A percentile compares a stretch with the other conserved stretches of the same genome.
These are phyloP conservation scores for Erodium texanum DNA, from an alignment of 441 rosid genomes.

Conservation along the genomic window DNA sequence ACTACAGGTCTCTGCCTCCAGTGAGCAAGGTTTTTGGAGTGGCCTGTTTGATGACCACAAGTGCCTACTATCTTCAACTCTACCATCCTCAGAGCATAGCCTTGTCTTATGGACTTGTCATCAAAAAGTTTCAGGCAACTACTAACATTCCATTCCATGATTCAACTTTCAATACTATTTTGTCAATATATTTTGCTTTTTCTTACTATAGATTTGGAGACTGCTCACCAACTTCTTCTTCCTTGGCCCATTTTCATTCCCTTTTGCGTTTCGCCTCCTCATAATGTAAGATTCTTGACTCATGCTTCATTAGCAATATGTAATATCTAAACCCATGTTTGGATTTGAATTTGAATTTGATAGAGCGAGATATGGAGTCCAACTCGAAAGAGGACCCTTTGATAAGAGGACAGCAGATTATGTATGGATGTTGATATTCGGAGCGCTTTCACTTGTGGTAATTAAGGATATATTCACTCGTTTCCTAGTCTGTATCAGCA, in stretches of 20 bases:
- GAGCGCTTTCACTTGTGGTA: slow-evolving; percentile 54
- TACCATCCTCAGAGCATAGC: slow-evolving; percentile 29
- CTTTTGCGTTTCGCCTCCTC: slow-evolving; percentile 45
- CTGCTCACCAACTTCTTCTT: slow-evolving; percentile 48
- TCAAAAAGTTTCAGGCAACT: slow-evolving; percentile 46
- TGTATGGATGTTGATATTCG: slow-evolving; percentile 61
- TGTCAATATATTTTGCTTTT: background rate
- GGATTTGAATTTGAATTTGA: background rate
- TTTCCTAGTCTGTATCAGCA: too few species aligned
- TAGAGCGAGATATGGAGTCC: slow-evolving; percentile 56
- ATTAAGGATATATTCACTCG: background rate
- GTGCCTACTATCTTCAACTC: slow-evolving; percentile 37
- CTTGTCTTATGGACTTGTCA: slow-evolving; percentile 30
- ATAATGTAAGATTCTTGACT: slow-evolving; percentile 33
- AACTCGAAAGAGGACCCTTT: slow-evolving; percentile 55
- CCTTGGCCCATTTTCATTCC: slow-evolving; percentile 45
- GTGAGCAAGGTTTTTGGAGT: slow-evolving; percentile 63
- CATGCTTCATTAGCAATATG: too few species aligned
- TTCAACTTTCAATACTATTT: too few species aligned
- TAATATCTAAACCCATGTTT: background rate
- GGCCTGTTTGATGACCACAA: slow-evolving; percentile 47
- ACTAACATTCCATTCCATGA: background rate
- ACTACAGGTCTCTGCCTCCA: slow-evolving; percentile 49
- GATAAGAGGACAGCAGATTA: slow-evolving; percentile 61
- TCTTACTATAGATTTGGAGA: slow-evolving; percentile 49